Evolutionary conservation across 2,329 filamentous ascomycete genomes (phyloP), one percentile per base, ranked within the genome.

Genomic region (Coniella vitis): DNA sequence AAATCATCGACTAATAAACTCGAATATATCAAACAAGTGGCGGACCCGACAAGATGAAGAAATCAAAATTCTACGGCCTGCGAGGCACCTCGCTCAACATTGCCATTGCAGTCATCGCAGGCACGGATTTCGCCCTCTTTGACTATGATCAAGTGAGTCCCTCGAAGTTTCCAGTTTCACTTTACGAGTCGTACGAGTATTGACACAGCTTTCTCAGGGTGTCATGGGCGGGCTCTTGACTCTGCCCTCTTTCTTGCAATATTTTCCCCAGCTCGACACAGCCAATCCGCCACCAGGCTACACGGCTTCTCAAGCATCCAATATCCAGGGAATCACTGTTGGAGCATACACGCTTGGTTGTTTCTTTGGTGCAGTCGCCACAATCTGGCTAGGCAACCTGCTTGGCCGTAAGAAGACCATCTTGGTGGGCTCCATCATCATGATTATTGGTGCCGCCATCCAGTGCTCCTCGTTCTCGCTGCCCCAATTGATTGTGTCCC

Each of bases 101-200:
- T 36, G 52, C 52, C 29, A 54, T 54, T 17, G 52, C 52, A 12
- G 21, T 52, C 34, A 52, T 54, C 16, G 52, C 52, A 5, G 52
- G 52, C 38, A 49, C 44, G 21, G 52, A 54, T 34, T 54, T 54
- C n/a, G 52, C 52, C 17, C 52, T 54, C 19, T 54, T 54, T 21
- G 52, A 49, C 16, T 54, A 54, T 35, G 52, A 54, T 17, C 52
- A 54, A 45, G 52, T 53, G 16, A 13, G 25, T 20, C 29, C n/a
- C n/a, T 35, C 17, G 10, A n/a, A 20, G 10, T n/a, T n/a, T 17
- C 16, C 2, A 21, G 19, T 10, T 25, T 19, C 7, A 36, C 31
- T 2, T 19, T 31, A 3, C 4, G 9, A 17, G 34, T 7, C 21
- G 10, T 13, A 3, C 3, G 7, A 9, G 17, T 16, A 12, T 20